A percentile compares a stretch with the other conserved stretches of the same genome.
phyloP scores from a whole-genome alignment of 164 flowering plant genomes.

The Sextonia rubra region DNA sequence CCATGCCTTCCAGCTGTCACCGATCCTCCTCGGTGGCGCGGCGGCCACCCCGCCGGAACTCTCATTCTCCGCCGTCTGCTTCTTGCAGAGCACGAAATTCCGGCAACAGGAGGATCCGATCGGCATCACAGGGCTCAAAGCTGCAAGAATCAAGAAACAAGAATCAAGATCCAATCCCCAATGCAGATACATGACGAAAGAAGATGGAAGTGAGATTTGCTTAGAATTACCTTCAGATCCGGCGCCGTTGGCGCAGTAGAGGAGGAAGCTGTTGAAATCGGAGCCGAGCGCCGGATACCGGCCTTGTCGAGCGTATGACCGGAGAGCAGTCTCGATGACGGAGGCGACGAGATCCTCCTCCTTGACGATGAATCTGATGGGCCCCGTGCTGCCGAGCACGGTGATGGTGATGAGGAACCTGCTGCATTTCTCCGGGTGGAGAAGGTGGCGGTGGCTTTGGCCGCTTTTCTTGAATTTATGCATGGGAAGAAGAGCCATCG shows the following conservation, averaged over 20 bases:
- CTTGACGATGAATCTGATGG: constrained; percentile 49
- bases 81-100: constrained; percentile 10
- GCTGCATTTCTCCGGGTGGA: constrained; percentile 14
- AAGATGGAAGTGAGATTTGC: not conserved
- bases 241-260: constrained; percentile 51
- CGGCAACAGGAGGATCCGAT: not conserved
- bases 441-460: not conserved
- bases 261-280: constrained; percentile 47
- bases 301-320: constrained; percentile 59
- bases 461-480: constrained; percentile 33
- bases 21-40: not conserved
- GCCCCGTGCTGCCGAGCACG: constrained; percentile 69
- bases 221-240: constrained; percentile 49
- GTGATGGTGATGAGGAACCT: constrained; percentile 46
- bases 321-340: constrained; percentile 55
- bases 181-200: not conserved
- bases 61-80: not conserved
- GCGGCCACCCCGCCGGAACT: too few species aligned
- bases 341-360: constrained; percentile 43
- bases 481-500: constrained; percentile 2
- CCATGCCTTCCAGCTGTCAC: constrained; percentile 5
- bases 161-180: not conserved
- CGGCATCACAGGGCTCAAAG: not conserved
- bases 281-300: constrained; percentile 63
- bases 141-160: not conserved